Evolutionary conservation across 768 basidiomycete species (phyloP).

Genomic region (Rubroboletus pulcherrimus): DNA sequence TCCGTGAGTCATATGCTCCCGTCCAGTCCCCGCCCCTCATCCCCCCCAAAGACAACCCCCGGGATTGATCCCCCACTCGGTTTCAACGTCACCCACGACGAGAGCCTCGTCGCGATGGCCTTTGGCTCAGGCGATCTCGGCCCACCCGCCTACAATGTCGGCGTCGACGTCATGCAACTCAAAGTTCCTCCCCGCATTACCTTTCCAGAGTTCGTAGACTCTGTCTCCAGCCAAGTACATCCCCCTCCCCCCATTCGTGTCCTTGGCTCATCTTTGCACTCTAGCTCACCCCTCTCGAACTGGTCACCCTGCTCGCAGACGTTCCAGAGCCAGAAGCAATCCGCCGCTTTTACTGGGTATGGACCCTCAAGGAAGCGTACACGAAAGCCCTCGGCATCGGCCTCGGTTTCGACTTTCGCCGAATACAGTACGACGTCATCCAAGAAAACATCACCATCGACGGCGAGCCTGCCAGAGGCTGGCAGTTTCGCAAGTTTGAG

Average conservation of each 20-base stretch:
- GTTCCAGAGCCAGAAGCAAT: conserved; percentile 49
- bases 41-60: conserved; percentile 39
- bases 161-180: conserved; percentile 81
- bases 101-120: conserved; percentile 65
- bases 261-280: conserved; percentile 6
- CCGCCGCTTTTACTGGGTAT: conserved; percentile 73
- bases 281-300: conserved; percentile 43
- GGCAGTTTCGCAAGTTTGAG: conserved; percentile 65
- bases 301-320: conserved; percentile 31
- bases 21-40: conserved; percentile 2
- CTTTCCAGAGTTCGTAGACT: conserved; percentile 57
- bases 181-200: conserved; percentile 56
- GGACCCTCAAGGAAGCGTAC: conserved; percentile 91
- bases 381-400: conserved; percentile 85
- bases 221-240: conserved; percentile 62
- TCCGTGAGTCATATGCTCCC: conserved; percentile 43
- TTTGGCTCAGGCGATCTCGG: conserved; percentile 44
- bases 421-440: conserved; percentile 66
- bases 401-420: conserved; percentile 75
- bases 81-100: conserved; percentile 84
- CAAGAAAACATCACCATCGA: conserved; percentile 57
- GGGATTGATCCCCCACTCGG: conserved; percentile 53
- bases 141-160: conserved; percentile 55
- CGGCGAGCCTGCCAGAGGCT: conserved; percentile 50
- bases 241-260: neutral